Evolutionary conservation across 2,329 filamentous ascomycete species (phyloP), one percentile per base, ranked within the genome.

Genomic region (Cucurbitaria berberidis): DNA sequence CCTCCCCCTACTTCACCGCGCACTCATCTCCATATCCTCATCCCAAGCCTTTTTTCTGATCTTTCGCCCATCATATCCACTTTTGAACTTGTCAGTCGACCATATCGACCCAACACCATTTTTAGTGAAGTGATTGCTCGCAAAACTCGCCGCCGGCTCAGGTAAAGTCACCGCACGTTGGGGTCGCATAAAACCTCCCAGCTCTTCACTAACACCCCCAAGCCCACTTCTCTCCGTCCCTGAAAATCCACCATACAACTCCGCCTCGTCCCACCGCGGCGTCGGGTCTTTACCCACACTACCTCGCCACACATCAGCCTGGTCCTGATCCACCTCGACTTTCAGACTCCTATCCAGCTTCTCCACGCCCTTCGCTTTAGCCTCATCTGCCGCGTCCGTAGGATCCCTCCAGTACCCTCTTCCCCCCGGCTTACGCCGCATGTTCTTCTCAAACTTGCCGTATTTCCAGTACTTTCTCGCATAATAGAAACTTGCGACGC

Each of bases 391-490:
- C 36, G 13, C 11, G n/a, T 22, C 18, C 11, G 4, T n/a, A 1
- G 36, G 13, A 39, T 39, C 36, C 24, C 9, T 5, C 19, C 19
- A 50, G n/a, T 53, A 59, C 15, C 57, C 57, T 35, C 45, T 53
- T 2, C 51, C 36, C 2, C 45, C 54, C 6, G 35, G 29, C 29
- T 36, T 32, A 13, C 39, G 35, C 10, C 26, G 24, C 40, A 52
- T 44, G 3, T 22, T 45, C 36, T 26, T 44, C 15, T 42, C 34
- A 30, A 50, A 55, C n/a, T 26, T 32, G 1, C 52, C 54, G 40
- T 54, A 52, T 26, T 43, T 46, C 29, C 21, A 41, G 5, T 45
- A 27, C 40, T 56, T 56, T 1, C 50, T 2, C 21, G 16, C 26
- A 15, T 59, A 61, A 15, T 55, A 59, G 36, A 50, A 11, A 4